Base-by-base conservation (phyloP, 228 moss, liverwort and hornwort genomes). In the Sphagnum fallax region DNA sequence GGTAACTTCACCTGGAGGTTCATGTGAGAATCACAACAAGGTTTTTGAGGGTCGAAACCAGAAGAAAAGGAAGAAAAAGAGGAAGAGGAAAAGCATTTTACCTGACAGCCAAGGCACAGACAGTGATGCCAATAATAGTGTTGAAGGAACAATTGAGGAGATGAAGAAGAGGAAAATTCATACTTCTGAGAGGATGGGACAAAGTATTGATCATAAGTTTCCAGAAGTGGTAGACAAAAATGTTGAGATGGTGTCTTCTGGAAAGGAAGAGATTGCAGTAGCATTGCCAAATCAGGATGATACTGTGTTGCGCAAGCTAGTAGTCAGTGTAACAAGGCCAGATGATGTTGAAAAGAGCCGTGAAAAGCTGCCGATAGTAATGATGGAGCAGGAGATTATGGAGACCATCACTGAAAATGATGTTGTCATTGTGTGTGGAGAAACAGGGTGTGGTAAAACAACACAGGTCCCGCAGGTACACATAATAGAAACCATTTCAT, bases 381-480 rank as follows among this genome's bases (percentile, higher is more conserved):
- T 98, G 94, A 98, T 98, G 98, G 94, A 98, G 75, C 94, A 98
- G 78, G 94, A 94, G 78, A 98, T 98, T 49, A 81, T 98, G 69
- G 98, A 98, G 64, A 86, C 92, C 10, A 79, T 98, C 51, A 77
- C 75, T 65, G 94, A 90, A 72, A 93, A 92, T 62, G 81, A 92
- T 52, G 87, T 90, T 62, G 80, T 92, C 50, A 91, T 98, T 53
- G 77, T 98, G 2, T 98, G 98, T 47, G 98, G 98, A 69, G 98
- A 98, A 73, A 98, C 98, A 57, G 94, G 94, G 51, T 98, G 98
- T 65, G 98, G 98, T 59, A 98, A 98, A 81, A 98, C 98, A 55
- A 98, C 94, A 10, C 94, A 98, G 72, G 89, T 98, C 64, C 98
- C 98, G 53, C 94, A 98, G 94, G 98, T 92, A 62, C 55, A 55